These are phyloP conservation scores for Sporothrix phasma DNA, from an alignment of 2,329 filamentous ascomycete species.

Conservation along the genomic window DNA sequence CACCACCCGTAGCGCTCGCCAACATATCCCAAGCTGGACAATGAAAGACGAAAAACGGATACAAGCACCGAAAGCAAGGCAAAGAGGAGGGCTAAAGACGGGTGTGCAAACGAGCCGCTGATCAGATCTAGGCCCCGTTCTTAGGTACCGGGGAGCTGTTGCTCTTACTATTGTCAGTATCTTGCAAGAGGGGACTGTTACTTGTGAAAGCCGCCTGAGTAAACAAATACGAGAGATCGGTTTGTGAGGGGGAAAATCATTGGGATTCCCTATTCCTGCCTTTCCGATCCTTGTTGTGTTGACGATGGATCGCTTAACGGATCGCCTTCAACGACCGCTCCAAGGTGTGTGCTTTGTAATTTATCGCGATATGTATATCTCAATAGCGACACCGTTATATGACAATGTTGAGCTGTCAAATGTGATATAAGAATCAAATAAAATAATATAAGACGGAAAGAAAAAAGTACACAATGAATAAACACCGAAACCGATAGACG, in stretches of 20 bases:
- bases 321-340: too few relatives aligned
- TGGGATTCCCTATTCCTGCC: too few relatives aligned
- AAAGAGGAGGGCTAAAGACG: background rate
- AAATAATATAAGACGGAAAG: background rate
- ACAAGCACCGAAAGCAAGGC: background rate
- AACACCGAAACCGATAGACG: too few relatives aligned
- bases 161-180: slow-evolving; percentile 2
- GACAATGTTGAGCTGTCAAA: too few relatives aligned
- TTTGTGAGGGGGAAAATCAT: too few relatives aligned
- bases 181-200: background rate
- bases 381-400: too few relatives aligned
- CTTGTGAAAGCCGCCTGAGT: background rate
- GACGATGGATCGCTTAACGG: too few relatives aligned
- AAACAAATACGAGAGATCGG: background rate
- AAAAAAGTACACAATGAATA: background rate
- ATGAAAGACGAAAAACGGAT: background rate
- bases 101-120: background rate
- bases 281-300: too few relatives aligned
- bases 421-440: background rate
- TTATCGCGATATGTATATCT: too few relatives aligned
- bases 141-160: background rate
- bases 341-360: too few relatives aligned
- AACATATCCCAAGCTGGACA: background rate
- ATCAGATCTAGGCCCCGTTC: background rate
- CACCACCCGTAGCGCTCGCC: background rate